Base-by-base conservation (phyloP, 2,329 filamentous ascomycete genomes). In the Hymenoscyphus linearis region DNA sequence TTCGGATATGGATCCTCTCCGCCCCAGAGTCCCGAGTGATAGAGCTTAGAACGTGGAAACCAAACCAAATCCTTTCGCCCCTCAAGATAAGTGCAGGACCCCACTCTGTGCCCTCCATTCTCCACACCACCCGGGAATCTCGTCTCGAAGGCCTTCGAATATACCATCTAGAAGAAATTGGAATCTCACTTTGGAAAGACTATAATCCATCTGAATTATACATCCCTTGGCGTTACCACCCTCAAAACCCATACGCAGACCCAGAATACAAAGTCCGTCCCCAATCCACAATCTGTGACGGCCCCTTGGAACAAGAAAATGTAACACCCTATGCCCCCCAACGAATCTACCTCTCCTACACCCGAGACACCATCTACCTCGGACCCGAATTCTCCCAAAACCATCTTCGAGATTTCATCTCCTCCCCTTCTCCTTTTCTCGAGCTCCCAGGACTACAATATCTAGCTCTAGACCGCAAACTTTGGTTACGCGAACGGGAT, bases 1-100 rank as follows among this genome's bases (percentile, higher is more conserved):
- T 70, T 4, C 60, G 62, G 47, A 65, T 70, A 26, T 70, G 69
- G 69, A 50, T 55, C 7, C 63, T 67, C 16, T 60, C 65, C 10
- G 34, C 52, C 0, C 60, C 58, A 3, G 18, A 53, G 13, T 36
- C 55, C 6, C 62, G 65, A 47, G 60, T 68, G 1, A 62, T 68
- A 18, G 67, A 68, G 40, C 44, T 68, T n/a, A 60, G 67, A 31
- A 67, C 67, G n/a, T 68, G 65, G 65, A 35, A 60, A 54, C 10
- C 47, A 18, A 1, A 26, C 16, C 6, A 60, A 47, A 16, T 37
- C n/a, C 60, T 58, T 18, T 55, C 54, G 3, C 66, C 66, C 4
- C 63, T 67, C 35, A 66, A 66, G 59, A 64, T 62, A 54, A 62
- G 55, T 35, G 57, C 58, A 9, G 40, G 57, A 16, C 65, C 62